phyloP scores from a whole-genome alignment of 2,329 filamentous ascomycete genomes.

The Nectriaceae sp. region DNA sequence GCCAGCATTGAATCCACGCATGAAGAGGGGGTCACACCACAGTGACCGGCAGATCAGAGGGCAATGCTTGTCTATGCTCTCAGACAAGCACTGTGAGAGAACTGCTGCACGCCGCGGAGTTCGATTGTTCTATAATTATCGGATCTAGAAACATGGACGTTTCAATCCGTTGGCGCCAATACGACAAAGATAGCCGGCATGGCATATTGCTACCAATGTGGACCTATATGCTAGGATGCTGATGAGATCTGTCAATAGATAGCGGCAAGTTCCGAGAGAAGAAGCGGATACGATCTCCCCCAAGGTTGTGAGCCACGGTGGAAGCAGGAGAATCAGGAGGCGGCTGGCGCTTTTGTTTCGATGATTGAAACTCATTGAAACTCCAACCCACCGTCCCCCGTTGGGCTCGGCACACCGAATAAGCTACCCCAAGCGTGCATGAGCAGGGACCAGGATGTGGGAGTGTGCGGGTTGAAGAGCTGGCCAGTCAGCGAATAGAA shows the following conservation, averaged over 20 bases:
- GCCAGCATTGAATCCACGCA: constrained; percentile 5
- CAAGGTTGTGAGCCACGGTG: not conserved
- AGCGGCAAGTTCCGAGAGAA: not conserved
- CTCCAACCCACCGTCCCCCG: not conserved
- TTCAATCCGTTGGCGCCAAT: too few relatives aligned
- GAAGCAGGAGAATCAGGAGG: too few relatives aligned
- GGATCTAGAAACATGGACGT: not conserved
- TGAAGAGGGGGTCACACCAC: constrained; percentile 4
- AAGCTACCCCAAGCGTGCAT: constrained; percentile 12
- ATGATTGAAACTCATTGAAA: too few relatives aligned
- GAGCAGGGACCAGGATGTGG: constrained; percentile 21
- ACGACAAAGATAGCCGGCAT: too few relatives aligned
- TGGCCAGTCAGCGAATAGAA: constrained; percentile 25
- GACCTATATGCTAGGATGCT: not conserved
- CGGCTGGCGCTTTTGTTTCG: too few relatives aligned
- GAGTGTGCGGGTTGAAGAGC: constrained; percentile 23
- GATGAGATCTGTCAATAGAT: not conserved
- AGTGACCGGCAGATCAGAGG: not conserved
- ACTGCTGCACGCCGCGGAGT: constrained; percentile 1
- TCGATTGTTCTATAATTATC: not conserved
- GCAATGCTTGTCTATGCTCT: not conserved
- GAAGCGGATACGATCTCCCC: not conserved
- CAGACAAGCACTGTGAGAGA: constrained; percentile 13
- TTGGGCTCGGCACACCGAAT: constrained; percentile 1
- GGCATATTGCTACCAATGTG: too few relatives aligned